A percentile compares a stretch with the other conserved stretches of the same genome.
Evolutionary conservation across 306 rosid species (phyloP).

Genomic region (Lathyrus tuberosus): DNA sequence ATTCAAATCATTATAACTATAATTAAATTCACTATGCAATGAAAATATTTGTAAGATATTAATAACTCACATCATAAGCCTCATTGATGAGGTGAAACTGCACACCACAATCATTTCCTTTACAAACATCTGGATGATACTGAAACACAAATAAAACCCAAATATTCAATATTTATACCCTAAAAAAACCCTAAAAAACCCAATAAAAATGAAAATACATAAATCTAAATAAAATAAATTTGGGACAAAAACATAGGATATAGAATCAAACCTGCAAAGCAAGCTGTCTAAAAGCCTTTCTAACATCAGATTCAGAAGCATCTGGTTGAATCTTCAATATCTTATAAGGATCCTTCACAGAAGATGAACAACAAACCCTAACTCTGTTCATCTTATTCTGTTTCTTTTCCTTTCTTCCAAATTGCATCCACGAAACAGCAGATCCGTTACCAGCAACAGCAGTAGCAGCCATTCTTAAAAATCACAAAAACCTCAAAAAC

Average conservation of each 20-base stretch:
- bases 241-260: not conserved
- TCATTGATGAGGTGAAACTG: slow-evolving; percentile 81
- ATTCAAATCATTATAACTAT: not conserved
- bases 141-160: slow-evolving; percentile 40
- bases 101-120: slow-evolving; percentile 76
- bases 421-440: not conserved
- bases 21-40: too few relatives aligned
- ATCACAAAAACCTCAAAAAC: slow-evolving; percentile 4
- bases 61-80: slow-evolving; percentile 78
- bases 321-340: slow-evolving; percentile 66
- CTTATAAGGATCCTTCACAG: slow-evolving; percentile 66
- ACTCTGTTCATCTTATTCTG: not conserved
- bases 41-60: too few relatives aligned
- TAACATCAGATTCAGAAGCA: slow-evolving; percentile 89
- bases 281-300: slow-evolving; percentile 82
- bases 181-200: not conserved
- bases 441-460: not conserved
- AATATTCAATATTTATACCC: not conserved
- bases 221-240: not conserved
- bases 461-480: slow-evolving; percentile 3
- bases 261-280: slow-evolving; percentile 74
- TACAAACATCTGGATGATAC: slow-evolving; percentile 96
- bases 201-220: not conserved
- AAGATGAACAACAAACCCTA: slow-evolving; percentile 44
- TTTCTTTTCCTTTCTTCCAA: not conserved